phyloP scores from a whole-genome alignment of 768 basidiomycete genomes.

The Stropharia rugosoannulata region DNA sequence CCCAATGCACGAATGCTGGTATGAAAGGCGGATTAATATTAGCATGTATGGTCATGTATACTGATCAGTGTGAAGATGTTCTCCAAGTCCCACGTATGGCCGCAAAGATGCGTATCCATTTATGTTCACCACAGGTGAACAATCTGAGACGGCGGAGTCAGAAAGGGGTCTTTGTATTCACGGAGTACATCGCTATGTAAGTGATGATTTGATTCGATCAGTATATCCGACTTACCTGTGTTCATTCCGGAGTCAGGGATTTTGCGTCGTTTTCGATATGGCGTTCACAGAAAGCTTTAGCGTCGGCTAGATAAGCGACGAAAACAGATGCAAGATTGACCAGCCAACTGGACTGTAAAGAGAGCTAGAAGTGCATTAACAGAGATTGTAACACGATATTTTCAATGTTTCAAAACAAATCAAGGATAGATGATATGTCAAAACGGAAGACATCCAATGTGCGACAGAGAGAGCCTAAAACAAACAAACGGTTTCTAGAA shows the following conservation, averaged over 20 bases:
- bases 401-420: not conserved
- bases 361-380: not conserved
- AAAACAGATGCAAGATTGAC: too few species aligned
- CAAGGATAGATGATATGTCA: conserved; percentile 6
- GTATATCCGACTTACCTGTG: not conserved
- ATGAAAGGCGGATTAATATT: not conserved
- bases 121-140: not conserved
- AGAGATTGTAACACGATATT: not conserved
- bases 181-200: not conserved
- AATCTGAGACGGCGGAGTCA: not conserved
- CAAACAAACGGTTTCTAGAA: conserved; percentile 1
- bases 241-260: not conserved
- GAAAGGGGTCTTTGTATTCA: not conserved
- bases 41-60: not conserved
- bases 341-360: not conserved
- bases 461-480: not conserved
- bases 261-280: not conserved
- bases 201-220: not conserved
- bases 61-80: conserved; percentile 14
- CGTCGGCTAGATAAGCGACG: not conserved
- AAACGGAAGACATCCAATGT: not conserved
- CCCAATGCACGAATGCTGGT: not conserved
- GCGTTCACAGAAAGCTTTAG: not conserved
- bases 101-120: conserved; percentile 1
- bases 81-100: conserved; percentile 6